Conservation (phyloP, 176 grass and related monocot genomes). For the Ensete ventricosum region DNA sequence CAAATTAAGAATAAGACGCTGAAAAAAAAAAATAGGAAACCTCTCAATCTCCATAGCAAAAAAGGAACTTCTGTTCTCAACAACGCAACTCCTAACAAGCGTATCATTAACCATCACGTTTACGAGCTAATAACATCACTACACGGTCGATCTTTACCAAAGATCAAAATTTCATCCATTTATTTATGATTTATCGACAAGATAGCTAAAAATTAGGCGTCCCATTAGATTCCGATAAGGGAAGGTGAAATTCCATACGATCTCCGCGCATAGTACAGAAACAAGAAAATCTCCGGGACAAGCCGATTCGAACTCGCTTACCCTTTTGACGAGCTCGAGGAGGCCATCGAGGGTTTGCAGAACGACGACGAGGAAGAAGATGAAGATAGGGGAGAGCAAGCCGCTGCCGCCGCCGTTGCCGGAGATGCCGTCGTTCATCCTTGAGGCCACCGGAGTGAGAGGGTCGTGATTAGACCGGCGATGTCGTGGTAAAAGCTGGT, state of each 20-base stretch:
- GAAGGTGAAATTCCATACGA: background rate
- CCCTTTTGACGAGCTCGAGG: slow-evolving; percentile 56
- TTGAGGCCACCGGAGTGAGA: background rate
- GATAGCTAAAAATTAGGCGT: too few relatives aligned
- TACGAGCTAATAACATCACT: too few relatives aligned
- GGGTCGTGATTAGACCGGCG: background rate
- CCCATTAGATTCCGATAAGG: background rate
- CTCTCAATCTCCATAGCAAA: too few relatives aligned
- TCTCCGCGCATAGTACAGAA: background rate
- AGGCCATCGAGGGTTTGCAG: slow-evolving; percentile 57
- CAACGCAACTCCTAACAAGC: too few relatives aligned
- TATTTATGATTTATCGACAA: too few relatives aligned
- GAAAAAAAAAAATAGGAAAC: too few relatives aligned
- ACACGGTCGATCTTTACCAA: too few relatives aligned
- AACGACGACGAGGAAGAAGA: slow-evolving; percentile 51
- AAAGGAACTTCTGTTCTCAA: too few relatives aligned
- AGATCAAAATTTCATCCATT: too few relatives aligned
- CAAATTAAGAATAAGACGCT: too few relatives aligned
- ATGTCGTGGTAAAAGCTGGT: background rate
- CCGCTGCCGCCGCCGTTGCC: slow-evolving; percentile 5
- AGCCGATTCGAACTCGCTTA: slow-evolving; percentile 21
- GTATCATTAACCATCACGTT: too few relatives aligned
- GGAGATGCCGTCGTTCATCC: background rate
- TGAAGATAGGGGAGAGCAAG: slow-evolving; percentile 38
- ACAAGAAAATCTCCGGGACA: background rate